Evolutionary conservation across 2,329 filamentous ascomycete genomes (phyloP).

Genomic region (Colletotrichum spinosum): DNA sequence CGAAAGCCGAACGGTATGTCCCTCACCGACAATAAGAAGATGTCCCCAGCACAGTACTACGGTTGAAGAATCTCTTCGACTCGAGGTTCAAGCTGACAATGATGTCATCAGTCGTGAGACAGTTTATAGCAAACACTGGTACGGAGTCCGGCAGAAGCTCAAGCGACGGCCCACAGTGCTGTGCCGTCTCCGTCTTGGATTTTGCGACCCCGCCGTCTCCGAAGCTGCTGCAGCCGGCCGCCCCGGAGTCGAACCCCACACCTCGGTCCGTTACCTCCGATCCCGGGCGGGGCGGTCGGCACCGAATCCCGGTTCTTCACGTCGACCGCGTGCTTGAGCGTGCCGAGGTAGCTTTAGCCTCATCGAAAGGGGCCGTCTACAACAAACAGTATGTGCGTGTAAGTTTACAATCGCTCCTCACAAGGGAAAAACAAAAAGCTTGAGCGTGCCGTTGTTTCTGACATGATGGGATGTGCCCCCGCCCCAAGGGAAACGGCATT

Average conservation of each 20-base stretch:
- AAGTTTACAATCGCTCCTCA: not conserved
- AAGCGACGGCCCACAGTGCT: not conserved
- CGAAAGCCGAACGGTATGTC: slow-evolving; percentile 41
- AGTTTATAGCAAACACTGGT: slow-evolving; percentile 29
- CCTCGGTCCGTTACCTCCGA: not conserved
- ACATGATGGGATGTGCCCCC: not conserved
- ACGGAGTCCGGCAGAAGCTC: not conserved
- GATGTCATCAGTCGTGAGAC: slow-evolving; percentile 20
- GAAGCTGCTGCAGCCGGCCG: not conserved
- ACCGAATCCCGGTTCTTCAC: slow-evolving; percentile 42
- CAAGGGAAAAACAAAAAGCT: too few species aligned
- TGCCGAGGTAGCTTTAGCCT: slow-evolving; percentile 35
- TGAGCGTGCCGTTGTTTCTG: not conserved
- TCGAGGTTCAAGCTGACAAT: not conserved
- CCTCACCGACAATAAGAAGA: too few species aligned
- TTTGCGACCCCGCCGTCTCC: slow-evolving; percentile 16
- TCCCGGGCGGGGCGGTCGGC: not conserved
- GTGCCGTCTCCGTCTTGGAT: slow-evolving; percentile 24
- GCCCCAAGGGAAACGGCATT: slow-evolving; percentile 44
- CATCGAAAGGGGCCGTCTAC: slow-evolving; percentile 9
- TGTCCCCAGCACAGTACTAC: too few species aligned
- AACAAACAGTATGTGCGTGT: slow-evolving; percentile 42
- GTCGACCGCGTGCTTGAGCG: slow-evolving; percentile 42
- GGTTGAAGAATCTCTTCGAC: too few species aligned
- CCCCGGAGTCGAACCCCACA: not conserved